A percentile compares a stretch with the other conserved stretches of the same genome.
Evolutionary conservation across 2,329 filamentous ascomycete species (phyloP).

Genomic region (Plenodomus tracheiphilus): DNA sequence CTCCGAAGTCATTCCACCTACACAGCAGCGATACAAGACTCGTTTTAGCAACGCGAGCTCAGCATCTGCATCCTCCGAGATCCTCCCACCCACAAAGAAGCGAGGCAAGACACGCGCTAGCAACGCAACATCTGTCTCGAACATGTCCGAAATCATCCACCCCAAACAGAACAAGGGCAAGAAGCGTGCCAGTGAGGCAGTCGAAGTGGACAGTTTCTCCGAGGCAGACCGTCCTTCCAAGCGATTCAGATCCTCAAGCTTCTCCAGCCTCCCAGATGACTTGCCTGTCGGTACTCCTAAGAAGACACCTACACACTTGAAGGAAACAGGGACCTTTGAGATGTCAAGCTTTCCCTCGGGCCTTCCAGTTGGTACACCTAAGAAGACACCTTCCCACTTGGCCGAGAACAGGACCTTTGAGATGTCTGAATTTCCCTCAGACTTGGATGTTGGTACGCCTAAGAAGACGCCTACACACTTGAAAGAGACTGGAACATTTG

Average conservation of each 20-base stretch:
- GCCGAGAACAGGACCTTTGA: slow-evolving; percentile 13
- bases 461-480: slow-evolving; percentile 20
- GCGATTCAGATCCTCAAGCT: slow-evolving; percentile 21
- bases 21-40: not conserved
- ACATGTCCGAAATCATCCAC: not conserved
- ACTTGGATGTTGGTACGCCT: slow-evolving; percentile 25
- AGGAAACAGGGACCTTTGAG: not conserved
- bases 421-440: slow-evolving; percentile 13
- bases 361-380: slow-evolving; percentile 27
- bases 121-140: not conserved
- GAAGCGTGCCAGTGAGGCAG: slow-evolving; percentile 20
- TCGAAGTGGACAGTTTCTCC: slow-evolving; percentile 10
- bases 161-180: slow-evolving; percentile 13
- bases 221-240: slow-evolving; percentile 10
- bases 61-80: not conserved
- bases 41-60: not conserved
- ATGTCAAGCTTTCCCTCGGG: not conserved
- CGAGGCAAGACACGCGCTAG: slow-evolving; percentile 1
- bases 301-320: slow-evolving; percentile 6
- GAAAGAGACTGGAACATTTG: slow-evolving; percentile 11
- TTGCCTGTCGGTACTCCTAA: slow-evolving; percentile 28
- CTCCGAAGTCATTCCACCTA: not conserved
- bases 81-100: not conserved
- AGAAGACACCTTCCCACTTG: slow-evolving; percentile 18
- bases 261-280: slow-evolving; percentile 25